These are phyloP conservation scores for Lodderomyces beijingensis DNA, from an alignment of 1,139 yeast species.

Conservation along the genomic window DNA sequence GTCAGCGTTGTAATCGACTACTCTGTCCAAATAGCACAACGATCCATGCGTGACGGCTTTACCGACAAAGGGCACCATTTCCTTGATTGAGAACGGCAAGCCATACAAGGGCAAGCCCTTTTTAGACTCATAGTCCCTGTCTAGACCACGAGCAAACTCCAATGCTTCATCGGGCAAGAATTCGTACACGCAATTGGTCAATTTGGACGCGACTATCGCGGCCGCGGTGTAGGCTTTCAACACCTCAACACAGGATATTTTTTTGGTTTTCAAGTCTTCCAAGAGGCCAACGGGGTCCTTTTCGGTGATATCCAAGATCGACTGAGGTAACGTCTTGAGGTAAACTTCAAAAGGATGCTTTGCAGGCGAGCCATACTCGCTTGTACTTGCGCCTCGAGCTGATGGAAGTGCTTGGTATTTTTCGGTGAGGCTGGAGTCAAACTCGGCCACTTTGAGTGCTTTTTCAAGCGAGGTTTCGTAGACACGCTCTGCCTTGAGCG, in stretches of 20 bases:
- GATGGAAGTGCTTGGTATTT: slow-evolving; percentile 16
- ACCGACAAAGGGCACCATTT: slow-evolving; percentile 16
- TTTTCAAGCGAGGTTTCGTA: slow-evolving; percentile 14
- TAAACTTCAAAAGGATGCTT: slow-evolving; percentile 17
- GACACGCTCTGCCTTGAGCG: slow-evolving; percentile 14
- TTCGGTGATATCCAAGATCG: slow-evolving; percentile 15
- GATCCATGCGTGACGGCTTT: slow-evolving; percentile 20
- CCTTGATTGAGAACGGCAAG: slow-evolving; percentile 23
- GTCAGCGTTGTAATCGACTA: slow-evolving; percentile 20
- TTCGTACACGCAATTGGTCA: slow-evolving; percentile 21
- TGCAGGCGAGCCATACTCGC: slow-evolving; percentile 21
- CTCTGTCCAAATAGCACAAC: slow-evolving; percentile 19
- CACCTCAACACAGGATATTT: slow-evolving; percentile 21
- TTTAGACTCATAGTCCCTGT: slow-evolving; percentile 13
- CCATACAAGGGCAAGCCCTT: slow-evolving; percentile 19
- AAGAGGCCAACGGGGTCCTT: slow-evolving; percentile 16
- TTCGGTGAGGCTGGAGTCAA: slow-evolving; percentile 14
- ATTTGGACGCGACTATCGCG: slow-evolving; percentile 18
- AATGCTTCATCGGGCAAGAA: slow-evolving; percentile 18
- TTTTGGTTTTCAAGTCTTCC: slow-evolving; percentile 12
- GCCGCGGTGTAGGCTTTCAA: slow-evolving; percentile 26
- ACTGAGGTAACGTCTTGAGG: slow-evolving; percentile 12
- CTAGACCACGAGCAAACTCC: slow-evolving; percentile 16
- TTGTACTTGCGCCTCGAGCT: slow-evolving; percentile 17
- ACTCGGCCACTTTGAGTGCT: slow-evolving; percentile 19